Conservation (phyloP, 1,284 basidiomycete genomes). For the Tetrapyrgos nigripes region DNA sequence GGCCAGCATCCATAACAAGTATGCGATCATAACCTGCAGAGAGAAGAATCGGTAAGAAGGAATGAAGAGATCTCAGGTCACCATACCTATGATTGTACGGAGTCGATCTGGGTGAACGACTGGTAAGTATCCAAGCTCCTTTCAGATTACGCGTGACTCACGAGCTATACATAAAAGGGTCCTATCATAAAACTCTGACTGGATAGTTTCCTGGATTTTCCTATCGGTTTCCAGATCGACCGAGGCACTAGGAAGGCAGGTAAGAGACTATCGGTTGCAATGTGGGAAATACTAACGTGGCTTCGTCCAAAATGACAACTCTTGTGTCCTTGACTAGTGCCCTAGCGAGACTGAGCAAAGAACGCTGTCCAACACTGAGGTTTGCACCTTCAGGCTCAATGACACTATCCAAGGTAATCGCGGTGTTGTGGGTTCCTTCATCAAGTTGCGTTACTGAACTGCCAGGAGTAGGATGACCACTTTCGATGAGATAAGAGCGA, state of each 20-base stretch:
- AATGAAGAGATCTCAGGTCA: not conserved
- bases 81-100: constrained; percentile 33
- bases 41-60: not conserved
- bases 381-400: constrained; percentile 74
- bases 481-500: constrained; percentile 59
- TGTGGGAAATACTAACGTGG: constrained; percentile 44
- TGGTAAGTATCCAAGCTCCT: not conserved
- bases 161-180: constrained; percentile 72
- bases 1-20: constrained; percentile 73
- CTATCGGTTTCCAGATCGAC: constrained; percentile 77
- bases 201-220: constrained; percentile 76
- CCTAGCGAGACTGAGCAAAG: constrained; percentile 73
- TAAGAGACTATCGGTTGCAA: not conserved
- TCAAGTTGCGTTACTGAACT: constrained; percentile 19
- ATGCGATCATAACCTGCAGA: constrained; percentile 70
- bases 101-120: constrained; percentile 57
- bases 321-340: constrained; percentile 66
- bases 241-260: constrained; percentile 47
- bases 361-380: constrained; percentile 68
- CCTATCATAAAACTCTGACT: constrained; percentile 66
- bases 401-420: constrained; percentile 60
- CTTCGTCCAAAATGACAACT: constrained; percentile 71
- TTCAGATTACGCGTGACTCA: constrained; percentile 32
- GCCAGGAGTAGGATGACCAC: constrained; percentile 29
- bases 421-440: constrained; percentile 24